These are phyloP conservation scores for Colletotrichum orbiculare DNA, from an alignment of 2,329 filamentous ascomycete species.

Conservation along the genomic window DNA sequence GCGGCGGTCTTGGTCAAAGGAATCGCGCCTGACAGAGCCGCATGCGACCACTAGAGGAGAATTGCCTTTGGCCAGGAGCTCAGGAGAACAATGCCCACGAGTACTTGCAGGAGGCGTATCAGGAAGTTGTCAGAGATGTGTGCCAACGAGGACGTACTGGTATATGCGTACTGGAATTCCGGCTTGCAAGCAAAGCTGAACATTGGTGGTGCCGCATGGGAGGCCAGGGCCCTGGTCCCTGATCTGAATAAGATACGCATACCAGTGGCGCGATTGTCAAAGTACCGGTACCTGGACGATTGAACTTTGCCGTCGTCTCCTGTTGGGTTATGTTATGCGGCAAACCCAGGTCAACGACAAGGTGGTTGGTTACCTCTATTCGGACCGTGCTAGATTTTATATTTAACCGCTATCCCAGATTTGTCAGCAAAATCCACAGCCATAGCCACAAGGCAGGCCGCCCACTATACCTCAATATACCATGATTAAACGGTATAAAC, in stretches of 20 bases:
- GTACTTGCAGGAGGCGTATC: background rate
- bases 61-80: background rate
- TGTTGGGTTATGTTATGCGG: constrained; percentile 2
- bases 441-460: no score
- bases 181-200: constrained; percentile 18
- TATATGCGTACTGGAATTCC: constrained; percentile 6
- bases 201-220: background rate
- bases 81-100: background rate
- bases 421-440: no score
- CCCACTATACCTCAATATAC: no score
- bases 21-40: constrained; percentile 6
- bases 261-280: background rate
- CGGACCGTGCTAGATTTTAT: no score
- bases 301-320: constrained; percentile 6
- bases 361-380: no score
- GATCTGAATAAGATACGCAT: background rate
- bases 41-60: background rate
- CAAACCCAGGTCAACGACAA: background rate
- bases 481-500: no score
- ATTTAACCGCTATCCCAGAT: no score
- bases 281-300: background rate
- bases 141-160: constrained; percentile 1
- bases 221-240: constrained; percentile 12
- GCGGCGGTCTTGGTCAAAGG: constrained; percentile 14
- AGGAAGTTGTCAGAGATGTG: background rate